Conservation (phyloP, 1,284 basidiomycete species). For the Heterobasidion annosum region DNA sequence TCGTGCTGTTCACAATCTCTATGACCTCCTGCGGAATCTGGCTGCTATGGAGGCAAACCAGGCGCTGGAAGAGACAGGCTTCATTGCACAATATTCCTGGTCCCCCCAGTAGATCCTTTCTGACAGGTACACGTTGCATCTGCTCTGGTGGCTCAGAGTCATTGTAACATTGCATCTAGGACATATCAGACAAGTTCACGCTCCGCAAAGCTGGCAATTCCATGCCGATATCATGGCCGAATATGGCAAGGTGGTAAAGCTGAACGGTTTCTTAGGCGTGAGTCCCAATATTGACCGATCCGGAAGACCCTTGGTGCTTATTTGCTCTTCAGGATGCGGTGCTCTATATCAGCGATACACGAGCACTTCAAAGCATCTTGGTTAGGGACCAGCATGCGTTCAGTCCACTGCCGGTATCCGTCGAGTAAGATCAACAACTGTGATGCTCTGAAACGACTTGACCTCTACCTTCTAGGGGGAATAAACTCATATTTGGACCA, state of each 20-base stretch:
- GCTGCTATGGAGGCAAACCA: neutral
- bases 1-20: too few relatives aligned
- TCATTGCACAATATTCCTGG: neutral
- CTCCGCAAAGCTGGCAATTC: conserved; percentile 10
- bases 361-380: conserved; percentile 19
- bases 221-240: conserved; percentile 10
- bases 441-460: neutral
- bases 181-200: conserved; percentile 8
- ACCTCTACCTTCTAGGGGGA: conserved; percentile 4
- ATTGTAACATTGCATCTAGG: conserved; percentile 2
- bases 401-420: conserved; percentile 14
- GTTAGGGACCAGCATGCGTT: conserved; percentile 22
- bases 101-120: neutral
- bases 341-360: conserved; percentile 17
- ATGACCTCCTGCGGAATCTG: too few relatives aligned
- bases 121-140: neutral
- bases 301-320: neutral
- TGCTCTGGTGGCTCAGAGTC: neutral
- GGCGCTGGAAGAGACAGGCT: neutral
- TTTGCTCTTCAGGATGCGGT: conserved; percentile 9
- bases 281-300: neutral
- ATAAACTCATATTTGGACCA: conserved; percentile 10
- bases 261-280: conserved; percentile 10
- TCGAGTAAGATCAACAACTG: conserved; percentile 8
- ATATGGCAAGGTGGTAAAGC: conserved; percentile 13